These are phyloP conservation scores for Xylaria scruposa DNA, from an alignment of 495 filamentous ascomycete species.

Conservation along the genomic window DNA sequence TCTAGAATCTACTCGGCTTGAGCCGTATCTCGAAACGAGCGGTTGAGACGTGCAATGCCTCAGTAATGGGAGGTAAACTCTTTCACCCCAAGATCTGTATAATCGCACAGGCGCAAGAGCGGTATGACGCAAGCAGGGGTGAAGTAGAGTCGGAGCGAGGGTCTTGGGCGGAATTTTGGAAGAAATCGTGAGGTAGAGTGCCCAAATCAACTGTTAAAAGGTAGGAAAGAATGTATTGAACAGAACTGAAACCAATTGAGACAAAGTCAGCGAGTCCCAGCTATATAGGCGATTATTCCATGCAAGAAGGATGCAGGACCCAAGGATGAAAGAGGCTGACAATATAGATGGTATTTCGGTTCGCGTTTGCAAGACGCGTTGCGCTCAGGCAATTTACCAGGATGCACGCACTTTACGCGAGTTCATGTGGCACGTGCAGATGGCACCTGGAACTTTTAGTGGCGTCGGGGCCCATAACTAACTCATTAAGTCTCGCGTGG, in stretches of 20 bases:
- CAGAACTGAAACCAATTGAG: background rate
- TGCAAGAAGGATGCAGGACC: too few relatives aligned
- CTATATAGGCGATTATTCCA: background rate
- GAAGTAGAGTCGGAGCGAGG: background rate
- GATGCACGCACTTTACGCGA: conserved; percentile 28
- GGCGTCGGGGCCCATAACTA: background rate
- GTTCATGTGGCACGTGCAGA: conserved; percentile 26
- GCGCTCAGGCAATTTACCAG: background rate
- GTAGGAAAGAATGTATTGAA: background rate
- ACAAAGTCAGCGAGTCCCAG: background rate
- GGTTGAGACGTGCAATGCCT: background rate
- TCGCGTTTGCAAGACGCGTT: conserved; percentile 20
- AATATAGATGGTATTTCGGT: background rate
- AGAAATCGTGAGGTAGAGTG: background rate
- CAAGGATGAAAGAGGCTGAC: background rate
- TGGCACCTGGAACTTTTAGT: background rate
- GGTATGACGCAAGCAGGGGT: background rate
- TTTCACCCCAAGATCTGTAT: background rate
- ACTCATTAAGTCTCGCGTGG: background rate
- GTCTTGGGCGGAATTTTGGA: background rate
- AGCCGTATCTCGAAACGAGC: background rate
- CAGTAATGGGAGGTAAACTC: background rate
- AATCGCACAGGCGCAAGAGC: background rate
- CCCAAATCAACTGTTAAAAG: background rate
- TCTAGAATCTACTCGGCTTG: background rate